A percentile compares a stretch with the other conserved stretches of the same genome.
phyloP scores from a whole-genome alignment of 306 rosid genomes.

The Alnus glutinosa region DNA sequence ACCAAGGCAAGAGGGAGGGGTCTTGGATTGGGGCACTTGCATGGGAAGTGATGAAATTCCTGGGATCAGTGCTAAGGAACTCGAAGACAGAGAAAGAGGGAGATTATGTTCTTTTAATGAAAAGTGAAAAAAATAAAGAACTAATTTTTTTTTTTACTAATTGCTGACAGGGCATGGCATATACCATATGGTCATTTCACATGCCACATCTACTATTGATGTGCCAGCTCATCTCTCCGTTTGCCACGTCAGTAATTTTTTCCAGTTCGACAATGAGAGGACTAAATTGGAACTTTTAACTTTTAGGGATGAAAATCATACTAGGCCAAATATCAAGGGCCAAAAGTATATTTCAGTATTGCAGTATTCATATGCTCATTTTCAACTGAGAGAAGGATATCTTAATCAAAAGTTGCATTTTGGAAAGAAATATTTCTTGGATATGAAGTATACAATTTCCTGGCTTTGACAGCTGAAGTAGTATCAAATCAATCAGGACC shows the following conservation, averaged over 20 bases:
- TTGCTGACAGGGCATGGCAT: not conserved
- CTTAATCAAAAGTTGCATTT: not conserved
- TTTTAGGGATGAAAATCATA: not conserved
- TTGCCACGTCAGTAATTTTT: not conserved
- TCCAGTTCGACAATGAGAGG: not conserved
- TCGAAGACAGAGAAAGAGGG: no score
- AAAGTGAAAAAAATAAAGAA: no score
- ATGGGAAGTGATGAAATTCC: no score
- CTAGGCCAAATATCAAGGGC: not conserved
- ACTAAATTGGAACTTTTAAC: not conserved
- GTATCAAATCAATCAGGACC: not conserved
- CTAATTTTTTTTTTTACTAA: no score
- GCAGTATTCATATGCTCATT: not conserved
- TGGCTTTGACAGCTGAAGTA: not conserved
- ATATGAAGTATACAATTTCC: not conserved
- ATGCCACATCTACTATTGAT: not conserved
- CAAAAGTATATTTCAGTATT: not conserved
- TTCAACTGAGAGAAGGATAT: not conserved
- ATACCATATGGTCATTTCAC: not conserved
- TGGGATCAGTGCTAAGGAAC: no score
- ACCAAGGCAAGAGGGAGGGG: no score
- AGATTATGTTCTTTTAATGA: no score
- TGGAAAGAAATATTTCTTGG: not conserved
- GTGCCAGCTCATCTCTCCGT: not conserved
- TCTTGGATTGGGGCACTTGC: no score